These are phyloP conservation scores for Rubia tinctorum DNA, from an alignment of 305 asterid species.

Conservation along the genomic window DNA sequence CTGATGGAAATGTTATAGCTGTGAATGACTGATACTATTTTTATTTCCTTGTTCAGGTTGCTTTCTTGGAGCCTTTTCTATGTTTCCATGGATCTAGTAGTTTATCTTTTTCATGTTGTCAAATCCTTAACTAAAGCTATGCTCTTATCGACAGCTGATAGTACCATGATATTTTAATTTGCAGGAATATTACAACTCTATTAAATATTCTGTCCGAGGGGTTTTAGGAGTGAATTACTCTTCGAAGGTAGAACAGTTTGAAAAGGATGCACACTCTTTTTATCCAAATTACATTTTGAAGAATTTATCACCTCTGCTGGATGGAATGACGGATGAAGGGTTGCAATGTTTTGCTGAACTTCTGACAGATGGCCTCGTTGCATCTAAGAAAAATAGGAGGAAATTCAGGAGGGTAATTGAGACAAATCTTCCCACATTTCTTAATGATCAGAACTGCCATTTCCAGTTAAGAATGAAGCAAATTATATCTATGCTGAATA, in stretches of 20 bases:
- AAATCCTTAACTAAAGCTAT: conserved; percentile 1
- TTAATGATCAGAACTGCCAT: conserved; percentile 27
- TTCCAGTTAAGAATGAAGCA: conserved; percentile 35
- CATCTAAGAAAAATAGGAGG: conserved; percentile 49
- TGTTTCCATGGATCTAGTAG: background rate
- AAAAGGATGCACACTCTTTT: conserved; percentile 28
- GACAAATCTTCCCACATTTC: conserved; percentile 39
- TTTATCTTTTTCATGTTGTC: conserved; percentile 7
- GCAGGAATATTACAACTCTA: conserved; percentile 56
- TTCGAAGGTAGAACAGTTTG: conserved; percentile 22
- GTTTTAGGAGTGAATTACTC: conserved; percentile 41
- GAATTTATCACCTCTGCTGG: conserved; percentile 41
- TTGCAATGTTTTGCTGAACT: conserved; percentile 41
- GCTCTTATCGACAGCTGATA: conserved; percentile 11
- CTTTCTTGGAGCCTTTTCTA: background rate
- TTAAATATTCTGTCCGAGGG: conserved; percentile 46
- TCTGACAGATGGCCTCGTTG: conserved; percentile 43
- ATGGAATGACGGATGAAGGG: conserved; percentile 64
- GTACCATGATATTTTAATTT: conserved; percentile 14
- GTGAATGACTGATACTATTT: background rate
- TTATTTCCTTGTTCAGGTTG: background rate
- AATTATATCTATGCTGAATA: conserved; percentile 36
- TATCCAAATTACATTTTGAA: conserved; percentile 27
- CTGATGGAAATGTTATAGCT: background rate
- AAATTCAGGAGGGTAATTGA: conserved; percentile 47